These are phyloP conservation scores for Miscanthus sacchariflorus DNA, from an alignment of 202 grass and related monocot genomes.

Conservation along the genomic window DNA sequence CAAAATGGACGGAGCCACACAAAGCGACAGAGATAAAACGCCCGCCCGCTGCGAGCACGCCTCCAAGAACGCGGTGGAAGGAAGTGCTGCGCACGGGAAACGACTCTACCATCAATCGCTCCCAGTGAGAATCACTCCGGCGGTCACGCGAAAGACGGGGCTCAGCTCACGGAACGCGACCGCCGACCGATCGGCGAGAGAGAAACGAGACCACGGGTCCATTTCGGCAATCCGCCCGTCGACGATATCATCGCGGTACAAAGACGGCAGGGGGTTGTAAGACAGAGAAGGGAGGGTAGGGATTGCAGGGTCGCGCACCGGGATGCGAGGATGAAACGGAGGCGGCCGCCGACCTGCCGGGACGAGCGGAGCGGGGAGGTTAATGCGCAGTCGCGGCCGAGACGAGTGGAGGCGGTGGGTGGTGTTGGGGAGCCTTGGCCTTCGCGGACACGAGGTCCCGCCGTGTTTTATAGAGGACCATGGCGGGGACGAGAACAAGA, in stretches of 20 bases:
- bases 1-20: background rate
- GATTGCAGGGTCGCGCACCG: constrained; percentile 33
- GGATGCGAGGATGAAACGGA: background rate
- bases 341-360: background rate
- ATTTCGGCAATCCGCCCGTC: background rate
- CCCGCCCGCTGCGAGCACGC: background rate
- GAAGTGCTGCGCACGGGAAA: background rate
- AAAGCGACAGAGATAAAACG: background rate
- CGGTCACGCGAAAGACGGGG: background rate
- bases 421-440: background rate
- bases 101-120: background rate
- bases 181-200: no score
- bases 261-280: background rate
- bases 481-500: background rate
- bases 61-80: background rate
- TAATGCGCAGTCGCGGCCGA: background rate
- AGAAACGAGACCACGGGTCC: background rate
- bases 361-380: no score
- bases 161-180: background rate
- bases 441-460: background rate
- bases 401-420: background rate
- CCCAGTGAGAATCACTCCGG: background rate
- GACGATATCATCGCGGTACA: background rate
- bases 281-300: background rate
- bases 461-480: constrained; percentile 35